A percentile compares a stretch with the other conserved stretches of the same genome.
These are phyloP conservation scores for Brasilioporus rufonigricans DNA, from an alignment of 768 basidiomycete species.

Conservation along the genomic window DNA sequence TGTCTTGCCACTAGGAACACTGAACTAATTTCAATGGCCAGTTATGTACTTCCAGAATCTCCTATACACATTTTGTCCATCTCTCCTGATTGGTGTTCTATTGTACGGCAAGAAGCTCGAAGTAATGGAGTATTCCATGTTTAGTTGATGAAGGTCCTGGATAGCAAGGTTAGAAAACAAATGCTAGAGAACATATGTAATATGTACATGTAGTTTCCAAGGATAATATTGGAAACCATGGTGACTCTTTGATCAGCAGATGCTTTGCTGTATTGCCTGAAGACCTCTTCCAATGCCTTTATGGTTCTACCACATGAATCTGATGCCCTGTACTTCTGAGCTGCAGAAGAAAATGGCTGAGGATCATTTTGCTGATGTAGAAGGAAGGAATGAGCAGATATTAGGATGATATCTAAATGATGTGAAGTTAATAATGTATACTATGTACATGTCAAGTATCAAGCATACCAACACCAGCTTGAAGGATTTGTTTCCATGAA, in stretches of 20 bases:
- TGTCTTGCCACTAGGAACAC: no score
- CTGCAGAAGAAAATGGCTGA: neutral
- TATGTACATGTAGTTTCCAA: neutral
- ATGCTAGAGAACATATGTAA: neutral
- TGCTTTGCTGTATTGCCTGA: neutral
- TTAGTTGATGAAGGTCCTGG: no score
- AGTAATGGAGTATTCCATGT: no score
- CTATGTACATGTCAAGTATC: neutral
- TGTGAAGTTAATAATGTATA: neutral
- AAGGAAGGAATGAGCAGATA: neutral
- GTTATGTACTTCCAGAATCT: no score
- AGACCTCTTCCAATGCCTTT: neutral
- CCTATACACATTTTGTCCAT: no score
- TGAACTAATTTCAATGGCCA: no score
- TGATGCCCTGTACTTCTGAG: neutral
- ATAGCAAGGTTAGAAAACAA: no score
- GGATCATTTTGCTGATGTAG: neutral
- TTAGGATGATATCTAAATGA: neutral
- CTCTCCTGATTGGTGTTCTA: no score
- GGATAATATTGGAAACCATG: neutral
- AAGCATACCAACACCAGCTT: neutral
- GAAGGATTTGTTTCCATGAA: neutral
- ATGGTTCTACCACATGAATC: no score
- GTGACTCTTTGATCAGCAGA: neutral
- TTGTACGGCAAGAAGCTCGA: no score